A percentile compares a stretch with the other conserved stretches of the same genome.
phyloP scores from a whole-genome alignment of 139 green algal species.

The Closterium sp. region DNA sequence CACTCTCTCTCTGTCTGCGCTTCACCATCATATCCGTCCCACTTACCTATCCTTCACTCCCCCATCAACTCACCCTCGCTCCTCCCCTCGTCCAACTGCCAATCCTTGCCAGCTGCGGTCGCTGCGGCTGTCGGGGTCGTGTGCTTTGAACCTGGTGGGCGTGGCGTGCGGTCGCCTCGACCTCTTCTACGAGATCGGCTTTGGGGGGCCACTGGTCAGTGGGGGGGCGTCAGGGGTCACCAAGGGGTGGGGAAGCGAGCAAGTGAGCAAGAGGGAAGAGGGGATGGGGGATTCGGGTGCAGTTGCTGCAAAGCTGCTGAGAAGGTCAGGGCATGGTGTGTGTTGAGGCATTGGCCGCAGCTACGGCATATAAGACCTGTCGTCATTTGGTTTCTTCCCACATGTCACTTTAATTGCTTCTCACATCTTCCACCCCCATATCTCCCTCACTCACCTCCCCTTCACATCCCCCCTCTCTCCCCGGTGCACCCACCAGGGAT shows the following conservation, averaged over 20 bases:
- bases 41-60: background rate
- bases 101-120: conserved; percentile 45
- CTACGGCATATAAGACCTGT: too few species aligned
- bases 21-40: too few species aligned
- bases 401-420: too few species aligned
- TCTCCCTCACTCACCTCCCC: background rate
- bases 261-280: background rate
- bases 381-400: too few species aligned
- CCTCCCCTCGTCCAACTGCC: background rate
- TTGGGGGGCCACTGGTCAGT: conserved; percentile 76
- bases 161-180: conserved; percentile 78
- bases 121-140: conserved; percentile 85
- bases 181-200: conserved; percentile 90
- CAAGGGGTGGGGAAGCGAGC: background rate
- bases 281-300: background rate
- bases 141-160: conserved; percentile 70
- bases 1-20: background rate
- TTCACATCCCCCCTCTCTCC: too few species aligned
- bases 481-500: conserved; percentile 11
- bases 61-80: background rate
- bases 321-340: too few species aligned
- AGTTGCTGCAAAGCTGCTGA: too few species aligned
- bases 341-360: too few species aligned
- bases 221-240: background rate
- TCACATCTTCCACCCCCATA: too few species aligned